These are phyloP conservation scores for Lichtheimia corymbifera DNA, from an alignment of 371 early-diverging fungal genomes.

Conservation along the genomic window DNA sequence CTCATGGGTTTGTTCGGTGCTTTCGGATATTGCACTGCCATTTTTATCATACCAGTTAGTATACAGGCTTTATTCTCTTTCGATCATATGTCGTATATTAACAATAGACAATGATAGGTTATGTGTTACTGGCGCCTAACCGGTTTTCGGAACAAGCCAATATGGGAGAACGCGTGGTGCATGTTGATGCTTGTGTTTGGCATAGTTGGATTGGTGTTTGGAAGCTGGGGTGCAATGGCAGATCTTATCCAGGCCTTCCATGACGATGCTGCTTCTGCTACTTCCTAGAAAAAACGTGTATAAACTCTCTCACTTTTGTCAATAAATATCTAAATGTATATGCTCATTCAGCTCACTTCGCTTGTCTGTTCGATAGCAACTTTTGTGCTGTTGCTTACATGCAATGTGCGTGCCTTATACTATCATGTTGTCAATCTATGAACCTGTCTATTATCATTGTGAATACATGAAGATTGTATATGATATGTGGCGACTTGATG, in stretches of 20 bases:
- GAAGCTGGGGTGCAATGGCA: conserved; percentile 71
- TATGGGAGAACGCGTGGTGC: conserved; percentile 59
- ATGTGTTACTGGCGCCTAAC: conserved; percentile 72
- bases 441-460: too few relatives aligned
- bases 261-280: conserved; percentile 3
- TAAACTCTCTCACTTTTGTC: too few relatives aligned
- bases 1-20: conserved; percentile 85
- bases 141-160: conserved; percentile 58
- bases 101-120: conserved; percentile 8
- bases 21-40: conserved; percentile 73
- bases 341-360: too few relatives aligned
- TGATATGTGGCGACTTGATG: too few relatives aligned
- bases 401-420: too few relatives aligned
- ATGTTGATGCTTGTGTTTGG: conserved; percentile 62
- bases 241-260: conserved; percentile 51
- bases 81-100: conserved; percentile 84
- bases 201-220: conserved; percentile 71
- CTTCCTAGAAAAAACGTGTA: too few relatives aligned
- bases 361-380: too few relatives aligned
- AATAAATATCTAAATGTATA: too few relatives aligned
- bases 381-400: too few relatives aligned
- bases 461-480: too few relatives aligned
- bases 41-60: conserved; percentile 79
- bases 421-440: too few relatives aligned
- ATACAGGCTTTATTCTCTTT: conserved; percentile 78